These are phyloP conservation scores for Trametes pubescens DNA, from an alignment of 1,284 basidiomycete species.

Conservation along the genomic window DNA sequence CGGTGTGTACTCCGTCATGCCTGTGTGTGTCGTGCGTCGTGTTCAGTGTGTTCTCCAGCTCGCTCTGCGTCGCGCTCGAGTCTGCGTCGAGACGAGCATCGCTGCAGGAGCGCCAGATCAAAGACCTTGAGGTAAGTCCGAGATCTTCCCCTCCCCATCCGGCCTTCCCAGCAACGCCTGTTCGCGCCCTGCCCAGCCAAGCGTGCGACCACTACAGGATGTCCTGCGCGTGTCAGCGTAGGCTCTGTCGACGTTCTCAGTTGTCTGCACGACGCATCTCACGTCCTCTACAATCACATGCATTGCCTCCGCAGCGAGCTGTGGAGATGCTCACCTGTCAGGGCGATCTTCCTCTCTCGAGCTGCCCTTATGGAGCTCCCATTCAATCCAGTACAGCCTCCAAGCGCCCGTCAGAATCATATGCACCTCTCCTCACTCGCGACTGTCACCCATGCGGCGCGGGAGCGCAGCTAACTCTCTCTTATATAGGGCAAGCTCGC, in stretches of 20 bases:
- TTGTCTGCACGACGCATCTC: slow-evolving; percentile 14
- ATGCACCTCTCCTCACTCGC: slow-evolving; percentile 13
- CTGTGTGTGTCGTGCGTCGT: background rate
- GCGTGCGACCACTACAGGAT: background rate
- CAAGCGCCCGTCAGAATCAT: slow-evolving; percentile 21
- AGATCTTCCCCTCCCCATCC: slow-evolving; percentile 3
- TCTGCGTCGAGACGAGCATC: slow-evolving; percentile 58
- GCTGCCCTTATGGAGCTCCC: slow-evolving; percentile 1
- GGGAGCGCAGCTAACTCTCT: slow-evolving; percentile 15
- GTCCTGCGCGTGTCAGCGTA: slow-evolving; percentile 5
- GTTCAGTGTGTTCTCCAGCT: slow-evolving; percentile 6
- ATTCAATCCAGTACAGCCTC: slow-evolving; percentile 11
- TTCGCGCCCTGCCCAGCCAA: background rate
- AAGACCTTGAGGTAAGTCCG: slow-evolving; percentile 67
- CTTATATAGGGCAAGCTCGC: slow-evolving; percentile 62
- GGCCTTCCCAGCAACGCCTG: background rate
- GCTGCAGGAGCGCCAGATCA: slow-evolving; percentile 69
- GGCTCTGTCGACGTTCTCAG: slow-evolving; percentile 9
- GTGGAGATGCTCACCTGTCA: slow-evolving; percentile 4
- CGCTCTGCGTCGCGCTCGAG: slow-evolving; percentile 49
- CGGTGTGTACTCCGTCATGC: slow-evolving; percentile 19
- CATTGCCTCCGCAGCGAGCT: slow-evolving; percentile 1
- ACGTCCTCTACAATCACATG: slow-evolving; percentile 28
- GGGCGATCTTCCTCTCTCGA: slow-evolving; percentile 6
- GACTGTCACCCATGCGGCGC: slow-evolving; percentile 4